Evolutionary conservation across 1,284 basidiomycete species (phyloP).

Genomic region (Cutaneotrichosporon cutaneum): DNA sequence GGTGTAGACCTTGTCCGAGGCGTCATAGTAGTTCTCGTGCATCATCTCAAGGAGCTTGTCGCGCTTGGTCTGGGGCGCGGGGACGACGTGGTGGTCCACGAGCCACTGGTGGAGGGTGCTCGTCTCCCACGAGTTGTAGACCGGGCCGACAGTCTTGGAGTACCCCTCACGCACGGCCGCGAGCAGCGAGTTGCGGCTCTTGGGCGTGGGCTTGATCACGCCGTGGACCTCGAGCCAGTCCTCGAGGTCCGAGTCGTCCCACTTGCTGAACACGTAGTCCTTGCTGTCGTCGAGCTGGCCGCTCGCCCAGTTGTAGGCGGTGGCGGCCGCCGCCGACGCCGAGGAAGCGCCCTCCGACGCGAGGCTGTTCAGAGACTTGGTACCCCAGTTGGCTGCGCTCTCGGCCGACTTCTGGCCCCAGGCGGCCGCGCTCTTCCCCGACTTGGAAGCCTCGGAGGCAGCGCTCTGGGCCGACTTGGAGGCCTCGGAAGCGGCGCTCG

Average conservation of each 20-base stretch:
- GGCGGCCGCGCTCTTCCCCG: conserved; percentile 8
- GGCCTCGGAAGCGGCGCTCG: conserved; percentile 55
- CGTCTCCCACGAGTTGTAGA: conserved; percentile 82
- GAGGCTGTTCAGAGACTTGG: conserved; percentile 3
- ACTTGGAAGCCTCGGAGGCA: conserved; percentile 1
- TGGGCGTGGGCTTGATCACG: conserved; percentile 62
- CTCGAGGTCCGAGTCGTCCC: conserved; percentile 69
- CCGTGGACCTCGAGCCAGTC: conserved; percentile 72
- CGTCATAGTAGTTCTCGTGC: conserved; percentile 73
- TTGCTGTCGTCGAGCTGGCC: conserved; percentile 65
- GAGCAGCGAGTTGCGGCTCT: conserved; percentile 67
- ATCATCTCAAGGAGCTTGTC: conserved; percentile 69
- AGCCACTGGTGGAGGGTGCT: conserved; percentile 86
- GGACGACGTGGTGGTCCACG: conserved; percentile 68
- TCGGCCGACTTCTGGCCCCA: conserved; percentile 10
- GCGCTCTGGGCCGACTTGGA: conserved; percentile 21
- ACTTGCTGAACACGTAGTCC: conserved; percentile 83
- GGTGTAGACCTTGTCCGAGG: conserved; percentile 63
- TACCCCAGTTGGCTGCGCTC: conserved; percentile 9
- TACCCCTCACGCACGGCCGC: conserved; percentile 69
- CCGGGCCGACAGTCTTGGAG: conserved; percentile 60
- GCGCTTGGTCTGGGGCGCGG: conserved; percentile 61
- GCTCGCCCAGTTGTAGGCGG: conserved; percentile 57
- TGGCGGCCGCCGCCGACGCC: conserved; percentile 33
- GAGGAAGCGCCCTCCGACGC: conserved; percentile 2